phyloP scores from a whole-genome alignment of 2,329 filamentous ascomycete species.

The Fulvia fulva region DNA sequence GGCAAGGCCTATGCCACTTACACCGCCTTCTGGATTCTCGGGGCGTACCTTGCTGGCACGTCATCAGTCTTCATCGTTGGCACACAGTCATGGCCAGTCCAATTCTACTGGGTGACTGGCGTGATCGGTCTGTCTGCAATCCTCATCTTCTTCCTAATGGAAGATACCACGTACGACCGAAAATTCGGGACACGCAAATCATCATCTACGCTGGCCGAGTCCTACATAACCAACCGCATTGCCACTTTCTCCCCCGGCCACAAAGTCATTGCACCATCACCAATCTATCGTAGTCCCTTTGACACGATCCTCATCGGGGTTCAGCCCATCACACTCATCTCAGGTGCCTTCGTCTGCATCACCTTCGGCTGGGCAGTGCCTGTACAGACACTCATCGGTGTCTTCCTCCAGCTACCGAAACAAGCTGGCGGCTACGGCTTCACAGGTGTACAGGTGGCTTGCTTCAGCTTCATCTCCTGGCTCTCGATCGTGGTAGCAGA shows the following conservation, averaged over 20 bases:
- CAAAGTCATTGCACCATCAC: conserved; percentile 10
- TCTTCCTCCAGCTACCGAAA: conserved; percentile 38
- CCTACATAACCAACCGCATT: conserved; percentile 18
- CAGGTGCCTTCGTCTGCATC: conserved; percentile 38
- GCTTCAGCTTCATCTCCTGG: conserved; percentile 41
- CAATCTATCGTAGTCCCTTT: conserved; percentile 18
- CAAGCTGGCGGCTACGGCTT: conserved; percentile 43
- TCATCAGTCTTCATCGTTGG: conserved; percentile 2
- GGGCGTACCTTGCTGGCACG: conserved; percentile 1
- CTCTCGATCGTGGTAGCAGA: conserved; percentile 37
- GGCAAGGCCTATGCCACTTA: conserved; percentile 3
- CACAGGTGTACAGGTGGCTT: conserved; percentile 38
- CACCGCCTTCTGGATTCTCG: conserved; percentile 1
- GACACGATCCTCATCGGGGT: conserved; percentile 30
- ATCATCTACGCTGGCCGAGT: not conserved
- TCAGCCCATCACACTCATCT: conserved; percentile 38
- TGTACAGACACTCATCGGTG: conserved; percentile 23
- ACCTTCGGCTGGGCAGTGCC: conserved; percentile 27
- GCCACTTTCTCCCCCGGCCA: conserved; percentile 32
- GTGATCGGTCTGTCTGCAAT: not conserved
- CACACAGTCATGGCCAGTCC: not conserved
- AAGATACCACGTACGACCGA: conserved; percentile 6
- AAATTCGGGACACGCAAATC: not conserved
- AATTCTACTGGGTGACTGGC: conserved; percentile 5
- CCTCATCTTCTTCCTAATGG: conserved; percentile 1